Base-by-base conservation (phyloP, 2,329 filamentous ascomycete species). In the Curvularia lunata region DNA sequence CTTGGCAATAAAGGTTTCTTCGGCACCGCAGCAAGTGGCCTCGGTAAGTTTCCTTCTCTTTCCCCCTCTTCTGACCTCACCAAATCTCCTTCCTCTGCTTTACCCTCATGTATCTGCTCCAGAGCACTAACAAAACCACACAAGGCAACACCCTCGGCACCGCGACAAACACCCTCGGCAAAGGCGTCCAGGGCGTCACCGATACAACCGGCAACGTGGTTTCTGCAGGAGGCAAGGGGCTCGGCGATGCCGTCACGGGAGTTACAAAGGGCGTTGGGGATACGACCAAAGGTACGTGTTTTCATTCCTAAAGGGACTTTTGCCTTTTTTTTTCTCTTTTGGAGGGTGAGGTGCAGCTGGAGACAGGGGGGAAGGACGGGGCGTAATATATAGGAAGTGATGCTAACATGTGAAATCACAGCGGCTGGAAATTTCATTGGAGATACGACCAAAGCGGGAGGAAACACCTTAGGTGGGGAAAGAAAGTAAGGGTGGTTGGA, bases 181-280 rank as follows among this genome's bases (percentile, higher is more conserved):
- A 73, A 43, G 73, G 72, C 58, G 70, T 76, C 40, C 52, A 62
- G 1, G 69, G 70, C 49, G 65, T 69, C 1, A 75, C 73, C 1
- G 63, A 70, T 28, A 68, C 71, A 0, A 56, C 70, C 4, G 74
- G 74, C 28, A 72, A 74, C 45, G 69, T 72, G 0, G 69, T 77
- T 4, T 58, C 69, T 0, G 67, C 66, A 4, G 60, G 73, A 9
- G 74, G 74, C 0, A 76, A 75, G 55, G 75, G 75, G 1, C 59
- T 77, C 0, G 75, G 75, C 0, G 71, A 77, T 58, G 74, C 72
- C 1, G 68, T 77, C 25, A 66, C 67, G 8, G 75, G 74, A 0
- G 63, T 77, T 5, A 75, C 72, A 7, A 58, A 68, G 46, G 74
- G 73, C 0, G 18, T 74, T 18, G 75, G 75, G 0, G 75, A 77